Evolutionary conservation across 306 rosid genomes (phyloP).

Genomic region (Begonia peltatifolia): DNA sequence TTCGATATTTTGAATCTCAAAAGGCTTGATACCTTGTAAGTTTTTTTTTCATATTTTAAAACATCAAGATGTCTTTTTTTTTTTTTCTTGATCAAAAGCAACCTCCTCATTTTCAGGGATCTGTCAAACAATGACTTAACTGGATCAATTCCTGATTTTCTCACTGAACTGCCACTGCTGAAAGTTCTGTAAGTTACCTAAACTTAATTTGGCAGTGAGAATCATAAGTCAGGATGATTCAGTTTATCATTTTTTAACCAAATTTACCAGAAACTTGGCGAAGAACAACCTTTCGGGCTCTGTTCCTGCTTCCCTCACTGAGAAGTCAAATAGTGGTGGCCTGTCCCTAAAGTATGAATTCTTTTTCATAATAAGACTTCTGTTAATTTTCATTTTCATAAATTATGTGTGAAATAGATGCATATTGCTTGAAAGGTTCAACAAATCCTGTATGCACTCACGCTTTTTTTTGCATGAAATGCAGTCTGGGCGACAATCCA

Average conservation of each 20-base stretch:
- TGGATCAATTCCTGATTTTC: not conserved
- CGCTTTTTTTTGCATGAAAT: not conserved
- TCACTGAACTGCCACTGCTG: not conserved
- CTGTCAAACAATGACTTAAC: conserved; percentile 14
- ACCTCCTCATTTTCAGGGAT: conserved; percentile 27
- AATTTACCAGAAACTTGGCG: conserved; percentile 16
- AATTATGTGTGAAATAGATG: not conserved
- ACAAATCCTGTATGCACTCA: not conserved
- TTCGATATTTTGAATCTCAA: conserved; percentile 1
- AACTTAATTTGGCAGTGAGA: not conserved
- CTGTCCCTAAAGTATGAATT: conserved; percentile 17
- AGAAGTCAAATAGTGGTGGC: conserved; percentile 11
- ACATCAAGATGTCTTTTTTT: not conserved
- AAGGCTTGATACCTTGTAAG: conserved; percentile 12
- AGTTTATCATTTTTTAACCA: not conserved
- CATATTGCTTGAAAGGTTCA: not conserved
- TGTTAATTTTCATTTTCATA: not conserved
- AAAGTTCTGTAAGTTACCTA: conserved; percentile 25
- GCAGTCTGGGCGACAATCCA: conserved; percentile 20
- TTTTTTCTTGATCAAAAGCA: conserved; percentile 4
- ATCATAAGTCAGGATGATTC: not conserved
- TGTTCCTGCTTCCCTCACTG: conserved; percentile 17
- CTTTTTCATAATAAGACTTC: not conserved
- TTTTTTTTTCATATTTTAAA: not conserved
- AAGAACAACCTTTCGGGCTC: conserved; percentile 23